Conservation (phyloP, 73 alveolate species). For the Tetrahymena elliotti region DNA sequence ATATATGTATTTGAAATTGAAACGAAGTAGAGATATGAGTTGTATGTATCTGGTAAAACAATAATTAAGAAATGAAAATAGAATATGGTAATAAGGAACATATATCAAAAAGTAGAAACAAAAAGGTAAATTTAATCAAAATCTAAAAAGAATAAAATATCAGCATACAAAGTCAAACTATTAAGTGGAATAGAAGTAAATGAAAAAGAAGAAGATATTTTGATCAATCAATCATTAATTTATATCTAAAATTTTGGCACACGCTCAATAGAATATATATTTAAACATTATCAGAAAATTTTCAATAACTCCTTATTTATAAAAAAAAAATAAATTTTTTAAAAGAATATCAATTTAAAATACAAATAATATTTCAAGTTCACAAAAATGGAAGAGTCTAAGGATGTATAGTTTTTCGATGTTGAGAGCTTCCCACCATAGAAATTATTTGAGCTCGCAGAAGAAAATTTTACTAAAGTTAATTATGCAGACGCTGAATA, state of each 20-base stretch:
- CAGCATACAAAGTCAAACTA: background rate
- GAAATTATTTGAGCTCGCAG: background rate
- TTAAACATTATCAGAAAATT: background rate
- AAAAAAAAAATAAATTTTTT: background rate
- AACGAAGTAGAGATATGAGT: background rate
- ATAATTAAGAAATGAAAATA: background rate
- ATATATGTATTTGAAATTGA: too few relatives aligned
- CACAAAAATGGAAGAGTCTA: background rate
- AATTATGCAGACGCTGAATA: background rate
- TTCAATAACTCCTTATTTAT: background rate
- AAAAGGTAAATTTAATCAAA: background rate
- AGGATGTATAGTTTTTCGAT: background rate
- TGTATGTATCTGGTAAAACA: background rate
- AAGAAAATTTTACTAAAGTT: background rate
- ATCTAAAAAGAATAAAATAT: background rate
- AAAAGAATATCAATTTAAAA: too few relatives aligned
- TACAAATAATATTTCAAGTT: too few relatives aligned
- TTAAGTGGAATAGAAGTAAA: background rate
- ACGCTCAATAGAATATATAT: background rate
- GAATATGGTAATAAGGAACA: background rate
- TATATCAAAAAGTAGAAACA: background rate
- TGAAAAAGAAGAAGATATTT: background rate
- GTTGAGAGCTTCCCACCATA: background rate
- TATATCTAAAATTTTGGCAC: background rate
- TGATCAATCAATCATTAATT: background rate